These are phyloP conservation scores for Saprolegnia diclina DNA, from an alignment of 352 stramenopile genomes.

Conservation along the genomic window DNA sequence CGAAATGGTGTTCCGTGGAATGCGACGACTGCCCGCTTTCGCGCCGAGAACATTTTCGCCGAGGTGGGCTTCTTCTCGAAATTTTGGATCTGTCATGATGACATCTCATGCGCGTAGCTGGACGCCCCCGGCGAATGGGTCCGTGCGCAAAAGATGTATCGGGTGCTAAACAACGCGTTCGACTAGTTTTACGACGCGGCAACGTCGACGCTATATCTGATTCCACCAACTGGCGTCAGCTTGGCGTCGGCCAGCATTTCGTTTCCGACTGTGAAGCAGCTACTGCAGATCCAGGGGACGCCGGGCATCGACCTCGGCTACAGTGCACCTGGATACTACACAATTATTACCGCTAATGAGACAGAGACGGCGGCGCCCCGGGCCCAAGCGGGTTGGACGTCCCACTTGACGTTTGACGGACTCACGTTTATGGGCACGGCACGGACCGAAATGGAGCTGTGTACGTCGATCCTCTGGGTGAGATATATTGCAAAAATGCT, in stretches of 20 bases:
- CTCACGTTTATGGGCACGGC: conserved; percentile 59
- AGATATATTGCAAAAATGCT: neutral
- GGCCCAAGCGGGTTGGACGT: conserved; percentile 3
- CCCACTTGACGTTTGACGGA: conserved; percentile 51
- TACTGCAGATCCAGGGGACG: conserved; percentile 54
- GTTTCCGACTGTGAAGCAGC: conserved; percentile 54
- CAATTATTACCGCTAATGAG: conserved; percentile 7
- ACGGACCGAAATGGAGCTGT: conserved; percentile 54
- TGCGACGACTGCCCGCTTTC: conserved; percentile 31
- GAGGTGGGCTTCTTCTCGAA: conserved; percentile 29
- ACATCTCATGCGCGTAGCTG: neutral
- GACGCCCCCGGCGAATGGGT: conserved; percentile 20
- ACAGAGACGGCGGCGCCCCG: neutral
- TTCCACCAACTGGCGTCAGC: conserved; percentile 35
- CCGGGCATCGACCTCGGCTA: conserved; percentile 43
- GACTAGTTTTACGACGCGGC: conserved; percentile 63
- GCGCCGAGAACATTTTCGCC: conserved; percentile 57
- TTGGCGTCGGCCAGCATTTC: conserved; percentile 38
- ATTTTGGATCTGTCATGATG: neutral
- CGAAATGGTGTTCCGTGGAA: conserved; percentile 29
- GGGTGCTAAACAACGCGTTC: conserved; percentile 40
- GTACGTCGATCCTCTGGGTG: conserved; percentile 33
- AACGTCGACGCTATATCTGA: conserved; percentile 48
- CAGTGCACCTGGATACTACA: conserved; percentile 37
- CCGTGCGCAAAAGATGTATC: too few species aligned